Evolutionary conservation across 495 filamentous ascomycete genomes (phyloP).

Genomic region (Pyronema omphalodes): DNA sequence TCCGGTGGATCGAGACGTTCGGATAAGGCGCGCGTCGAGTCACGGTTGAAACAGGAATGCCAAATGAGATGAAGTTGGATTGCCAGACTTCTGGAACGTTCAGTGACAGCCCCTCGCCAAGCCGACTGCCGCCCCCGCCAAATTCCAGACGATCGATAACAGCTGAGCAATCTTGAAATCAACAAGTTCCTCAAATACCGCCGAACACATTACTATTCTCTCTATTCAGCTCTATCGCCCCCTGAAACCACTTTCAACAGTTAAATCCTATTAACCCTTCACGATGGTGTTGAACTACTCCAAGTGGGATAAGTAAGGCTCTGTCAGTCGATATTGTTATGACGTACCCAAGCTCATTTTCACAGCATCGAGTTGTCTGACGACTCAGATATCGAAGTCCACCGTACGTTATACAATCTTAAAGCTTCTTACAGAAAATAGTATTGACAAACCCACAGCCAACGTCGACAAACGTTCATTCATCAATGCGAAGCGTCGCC

Average conservation of each 20-base stretch:
- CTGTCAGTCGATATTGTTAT: background rate
- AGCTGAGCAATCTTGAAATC: too few relatives aligned
- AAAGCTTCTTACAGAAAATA: background rate
- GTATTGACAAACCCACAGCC: conserved; percentile 27
- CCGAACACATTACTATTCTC: too few relatives aligned
- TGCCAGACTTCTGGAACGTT: too few relatives aligned
- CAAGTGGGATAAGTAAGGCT: conserved; percentile 23
- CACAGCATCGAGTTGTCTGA: conserved; percentile 68
- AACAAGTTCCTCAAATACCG: too few relatives aligned
- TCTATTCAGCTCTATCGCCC: too few relatives aligned
- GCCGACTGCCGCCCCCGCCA: too few relatives aligned
- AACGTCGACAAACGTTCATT: conserved; percentile 98
- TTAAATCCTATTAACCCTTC: background rate
- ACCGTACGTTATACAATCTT: conserved; percentile 30
- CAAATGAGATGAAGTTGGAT: too few relatives aligned
- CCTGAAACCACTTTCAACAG: background rate
- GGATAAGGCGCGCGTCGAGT: too few relatives aligned
- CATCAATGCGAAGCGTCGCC: conserved; percentile 92
- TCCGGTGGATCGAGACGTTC: too few relatives aligned
- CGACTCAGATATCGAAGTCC: conserved; percentile 94
- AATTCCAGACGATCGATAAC: too few relatives aligned
- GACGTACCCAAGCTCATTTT: background rate
- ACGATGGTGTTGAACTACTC: conserved; percentile 24
- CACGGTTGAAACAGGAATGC: too few relatives aligned
- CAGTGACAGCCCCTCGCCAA: too few relatives aligned